Percentiles rank a stretch among this genome's conserved stretches.
Evolutionary conservation across 345 rosid species (phyloP).

Genomic region (Dipteronia sinensis): DNA sequence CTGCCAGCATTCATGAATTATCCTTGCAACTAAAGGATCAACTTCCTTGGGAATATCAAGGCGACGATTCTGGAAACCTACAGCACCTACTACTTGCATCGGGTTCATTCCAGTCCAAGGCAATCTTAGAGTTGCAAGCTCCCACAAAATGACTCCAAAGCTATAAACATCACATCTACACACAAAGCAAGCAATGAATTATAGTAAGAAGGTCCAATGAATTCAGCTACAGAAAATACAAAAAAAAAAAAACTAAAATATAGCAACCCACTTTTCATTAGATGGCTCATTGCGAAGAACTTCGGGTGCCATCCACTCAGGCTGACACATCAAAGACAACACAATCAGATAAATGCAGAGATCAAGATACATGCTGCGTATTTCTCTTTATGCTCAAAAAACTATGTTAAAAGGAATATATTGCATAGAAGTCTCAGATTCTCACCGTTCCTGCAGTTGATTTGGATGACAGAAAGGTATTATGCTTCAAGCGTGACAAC

Average conservation of each 20-base stretch:
- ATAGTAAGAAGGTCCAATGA: not conserved
- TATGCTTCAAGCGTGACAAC: conserved; percentile 95
- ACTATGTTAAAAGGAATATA: conserved; percentile 4
- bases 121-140: conserved; percentile 86
- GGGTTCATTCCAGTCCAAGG: conserved; percentile 99
- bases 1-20: conserved; percentile 96
- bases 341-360: conserved; percentile 29
- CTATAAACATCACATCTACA: conserved; percentile 96
- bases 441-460: conserved; percentile 99
- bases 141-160: conserved; percentile 98
- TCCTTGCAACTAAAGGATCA: conserved; percentile 86
- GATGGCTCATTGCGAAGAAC: conserved; percentile 96
- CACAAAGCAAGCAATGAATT: conserved; percentile 17
- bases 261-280: conserved; percentile 84
- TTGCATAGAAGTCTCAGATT: not conserved
- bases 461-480: conserved; percentile 94
- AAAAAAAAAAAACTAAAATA: not conserved
- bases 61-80: conserved; percentile 96
- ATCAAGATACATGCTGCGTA: conserved; percentile 16
- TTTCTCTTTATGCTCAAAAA: not conserved
- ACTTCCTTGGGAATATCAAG: conserved; percentile 94
- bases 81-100: conserved; percentile 99
- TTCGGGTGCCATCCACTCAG: conserved; percentile 99
- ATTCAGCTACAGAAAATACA: not conserved
- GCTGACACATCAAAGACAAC: conserved; percentile 53